Evolutionary conservation across 768 basidiomycete species (phyloP).

Genomic region (Phallus indusiatus): DNA sequence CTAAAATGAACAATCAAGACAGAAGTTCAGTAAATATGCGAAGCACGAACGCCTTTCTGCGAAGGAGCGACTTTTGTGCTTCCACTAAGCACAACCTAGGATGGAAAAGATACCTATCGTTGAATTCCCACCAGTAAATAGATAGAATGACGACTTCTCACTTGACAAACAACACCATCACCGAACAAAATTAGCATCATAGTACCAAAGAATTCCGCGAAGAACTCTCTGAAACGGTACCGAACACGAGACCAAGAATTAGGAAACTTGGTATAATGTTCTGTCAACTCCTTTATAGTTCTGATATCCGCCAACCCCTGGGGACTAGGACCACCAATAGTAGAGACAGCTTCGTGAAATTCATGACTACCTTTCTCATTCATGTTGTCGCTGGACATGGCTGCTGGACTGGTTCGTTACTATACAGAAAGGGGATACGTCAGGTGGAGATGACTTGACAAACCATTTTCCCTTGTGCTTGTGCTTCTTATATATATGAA

Average conservation of each 20-base stretch:
- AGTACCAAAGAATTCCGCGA: constrained; percentile 19
- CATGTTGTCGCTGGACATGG: not conserved
- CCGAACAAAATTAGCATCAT: constrained; percentile 19
- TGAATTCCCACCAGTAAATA: not conserved
- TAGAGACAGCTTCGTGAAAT: not conserved
- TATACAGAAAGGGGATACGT: too few relatives aligned
- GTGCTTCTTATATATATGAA: too few relatives aligned
- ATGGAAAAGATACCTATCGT: not conserved
- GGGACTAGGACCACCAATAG: not conserved
- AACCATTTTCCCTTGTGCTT: too few relatives aligned
- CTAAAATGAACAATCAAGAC: constrained; percentile 18
- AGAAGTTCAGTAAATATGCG: not conserved
- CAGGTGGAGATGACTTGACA: too few relatives aligned
- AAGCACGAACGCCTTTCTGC: constrained; percentile 15
- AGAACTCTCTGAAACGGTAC: constrained; percentile 15
- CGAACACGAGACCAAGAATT: constrained; percentile 2
- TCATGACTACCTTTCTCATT: not conserved
- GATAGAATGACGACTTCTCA: not conserved
- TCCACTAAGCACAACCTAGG: constrained; percentile 12
- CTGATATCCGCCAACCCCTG: not conserved
- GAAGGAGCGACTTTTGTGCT: constrained; percentile 15
- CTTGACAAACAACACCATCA: constrained; percentile 15
- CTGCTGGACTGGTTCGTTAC: not conserved
- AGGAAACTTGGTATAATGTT: not conserved
- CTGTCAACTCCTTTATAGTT: not conserved